These are phyloP conservation scores for Spiraea crenata DNA, from an alignment of 331 rosid species.

Conservation along the genomic window DNA sequence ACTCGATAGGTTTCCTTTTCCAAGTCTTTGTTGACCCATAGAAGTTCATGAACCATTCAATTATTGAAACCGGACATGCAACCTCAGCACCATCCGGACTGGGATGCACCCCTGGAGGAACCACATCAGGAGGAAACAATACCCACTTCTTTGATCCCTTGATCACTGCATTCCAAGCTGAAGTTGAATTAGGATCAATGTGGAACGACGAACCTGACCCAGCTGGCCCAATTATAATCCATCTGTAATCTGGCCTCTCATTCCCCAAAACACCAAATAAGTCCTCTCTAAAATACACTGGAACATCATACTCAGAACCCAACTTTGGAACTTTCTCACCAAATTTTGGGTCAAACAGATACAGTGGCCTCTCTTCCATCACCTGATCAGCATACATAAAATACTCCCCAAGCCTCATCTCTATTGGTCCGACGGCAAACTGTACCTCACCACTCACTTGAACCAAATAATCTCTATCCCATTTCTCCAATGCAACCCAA, in stretches of 20 bases:
- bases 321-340: conserved; percentile 71
- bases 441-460: conserved; percentile 54
- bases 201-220: conserved; percentile 95
- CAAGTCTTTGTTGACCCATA: conserved; percentile 67
- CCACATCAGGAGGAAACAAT: conserved; percentile 81
- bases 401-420: conserved; percentile 75
- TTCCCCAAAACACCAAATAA: conserved; percentile 70
- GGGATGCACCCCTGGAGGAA: conserved; percentile 92
- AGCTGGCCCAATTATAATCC: conserved; percentile 87
- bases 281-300: conserved; percentile 72
- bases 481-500: conserved; percentile 73
- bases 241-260: conserved; percentile 80
- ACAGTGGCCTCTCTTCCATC: conserved; percentile 83
- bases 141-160: conserved; percentile 95
- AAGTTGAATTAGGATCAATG: conserved; percentile 91
- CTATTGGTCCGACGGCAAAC: conserved; percentile 79
- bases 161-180: conserved; percentile 95
- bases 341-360: conserved; percentile 81
- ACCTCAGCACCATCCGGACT: conserved; percentile 95
- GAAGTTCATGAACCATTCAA: conserved; percentile 97
- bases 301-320: conserved; percentile 70
- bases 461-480: conserved; percentile 84
- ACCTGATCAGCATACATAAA: conserved; percentile 68
- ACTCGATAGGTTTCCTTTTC: conserved; percentile 79
- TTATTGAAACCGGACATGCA: conserved; percentile 88